phyloP scores from a whole-genome alignment of 1,284 basidiomycete species.

The Ceratobasidium sp. region DNA sequence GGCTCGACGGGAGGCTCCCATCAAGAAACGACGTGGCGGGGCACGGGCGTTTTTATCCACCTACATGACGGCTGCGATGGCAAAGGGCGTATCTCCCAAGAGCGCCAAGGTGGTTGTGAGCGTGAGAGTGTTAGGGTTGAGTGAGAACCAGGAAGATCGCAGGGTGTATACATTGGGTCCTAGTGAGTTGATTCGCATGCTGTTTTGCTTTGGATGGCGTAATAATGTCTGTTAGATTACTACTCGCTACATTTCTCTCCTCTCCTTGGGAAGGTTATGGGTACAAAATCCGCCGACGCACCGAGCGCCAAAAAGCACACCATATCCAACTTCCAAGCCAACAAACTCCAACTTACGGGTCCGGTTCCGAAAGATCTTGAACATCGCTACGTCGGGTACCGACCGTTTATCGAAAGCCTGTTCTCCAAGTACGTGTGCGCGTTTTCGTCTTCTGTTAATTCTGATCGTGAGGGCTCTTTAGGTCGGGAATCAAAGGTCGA shows the following conservation, averaged over 20 bases:
- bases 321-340: conserved; percentile 62
- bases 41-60: conserved; percentile 57
- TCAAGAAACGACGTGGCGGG: conserved; percentile 59
- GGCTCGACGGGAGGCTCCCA: conserved; percentile 54
- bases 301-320: conserved; percentile 28
- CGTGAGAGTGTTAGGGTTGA: conserved; percentile 60
- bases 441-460: no score
- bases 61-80: conserved; percentile 53
- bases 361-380: conserved; percentile 63
- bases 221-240: conserved; percentile 51
- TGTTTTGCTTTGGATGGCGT: background rate
- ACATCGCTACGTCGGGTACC: conserved; percentile 65
- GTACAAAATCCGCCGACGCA: conserved; percentile 46
- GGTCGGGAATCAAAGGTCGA: conserved; percentile 58
- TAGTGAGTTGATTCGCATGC: conserved; percentile 51
- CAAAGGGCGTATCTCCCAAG: conserved; percentile 53
- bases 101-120: conserved; percentile 54
- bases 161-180: conserved; percentile 62
- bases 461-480: no score
- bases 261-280: conserved; percentile 54
- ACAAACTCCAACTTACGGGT: conserved; percentile 63
- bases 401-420: conserved; percentile 62
- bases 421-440: conserved; percentile 58
- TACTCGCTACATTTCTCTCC: conserved; percentile 58
- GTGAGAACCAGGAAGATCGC: conserved; percentile 55